Evolutionary conservation across 129 eudicot species (phyloP), one percentile per base, ranked within the genome.

Genomic region (Lonicera japonica): DNA sequence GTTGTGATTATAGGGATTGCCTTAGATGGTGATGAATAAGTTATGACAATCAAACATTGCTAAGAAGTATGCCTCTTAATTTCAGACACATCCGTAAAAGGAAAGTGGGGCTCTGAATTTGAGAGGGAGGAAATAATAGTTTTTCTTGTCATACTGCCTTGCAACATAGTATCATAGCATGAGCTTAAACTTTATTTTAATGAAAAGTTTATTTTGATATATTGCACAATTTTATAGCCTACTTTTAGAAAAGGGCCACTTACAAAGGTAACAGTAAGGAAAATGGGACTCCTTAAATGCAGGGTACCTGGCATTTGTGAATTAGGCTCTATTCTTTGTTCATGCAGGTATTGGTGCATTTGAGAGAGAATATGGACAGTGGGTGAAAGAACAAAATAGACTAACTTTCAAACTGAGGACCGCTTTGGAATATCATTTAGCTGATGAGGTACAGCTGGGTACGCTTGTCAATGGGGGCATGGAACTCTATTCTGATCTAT

Each of bases 341-440:
- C 63, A 15, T 82, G 75, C 73, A 94, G 99, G 89, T 48, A 79
- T 75, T 58, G 77, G 81, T 59, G 73, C 86, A 21, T 94, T 94
- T 58, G 89, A 86, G 40, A 65, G 77, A 60, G 82, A 73, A 56
- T 94, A 94, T 60, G 85, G 75, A 20, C 81, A 64, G 19, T 94
- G 99, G 99, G 86, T 94, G 50, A 96, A 88, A 74, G 82, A 79
- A 48, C 96, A 85, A 73, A 75, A 74, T 57, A 72, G 78, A 61
- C 89, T 80, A 71, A 71, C 75, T 10, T 56, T 54, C 46, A 80
- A 77, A 19, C 55, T 94, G 61, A 83, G 82, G 67, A 77, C 79
- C 8, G 95, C 89, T 54, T 75, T 94, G 67, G 45, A 83, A 50
- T 69, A 96, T 18, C 63, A 60, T 11, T 43, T 83, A 34, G 58